A percentile compares a stretch with the other conserved stretches of the same genome.
Evolutionary conservation across 805 yeast genomes (phyloP).

Genomic region (Metschnikowia anglica): DNA sequence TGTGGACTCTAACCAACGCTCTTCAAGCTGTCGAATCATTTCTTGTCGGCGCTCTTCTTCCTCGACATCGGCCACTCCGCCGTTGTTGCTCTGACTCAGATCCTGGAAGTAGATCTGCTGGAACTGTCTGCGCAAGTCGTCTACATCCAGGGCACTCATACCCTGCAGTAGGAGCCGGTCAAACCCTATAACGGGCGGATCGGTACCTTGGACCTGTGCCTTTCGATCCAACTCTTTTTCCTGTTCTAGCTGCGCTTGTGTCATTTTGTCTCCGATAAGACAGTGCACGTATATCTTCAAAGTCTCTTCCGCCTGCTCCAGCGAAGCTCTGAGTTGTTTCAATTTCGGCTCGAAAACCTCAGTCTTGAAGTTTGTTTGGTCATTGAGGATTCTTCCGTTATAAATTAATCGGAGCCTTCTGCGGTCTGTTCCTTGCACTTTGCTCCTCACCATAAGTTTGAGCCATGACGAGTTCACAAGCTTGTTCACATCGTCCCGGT

Average conservation of each 20-base stretch:
- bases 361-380: slow-evolving; percentile 51
- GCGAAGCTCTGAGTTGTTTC: slow-evolving; percentile 12
- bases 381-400: slow-evolving; percentile 64
- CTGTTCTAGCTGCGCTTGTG: slow-evolving; percentile 51
- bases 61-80: slow-evolving; percentile 37
- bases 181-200: slow-evolving; percentile 77
- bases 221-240: slow-evolving; percentile 58
- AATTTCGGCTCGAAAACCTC: slow-evolving; percentile 44
- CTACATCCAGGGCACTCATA: slow-evolving; percentile 73
- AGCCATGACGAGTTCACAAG: slow-evolving; percentile 33
- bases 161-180: slow-evolving; percentile 84
- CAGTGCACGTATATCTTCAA: slow-evolving; percentile 68
- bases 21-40: slow-evolving; percentile 66
- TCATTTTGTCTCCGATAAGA: slow-evolving; percentile 66
- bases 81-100: slow-evolving; percentile 20
- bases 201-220: slow-evolving; percentile 48
- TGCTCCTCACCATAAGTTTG: slow-evolving; percentile 30
- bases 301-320: slow-evolving; percentile 15
- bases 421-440: slow-evolving; percentile 16
- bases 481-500: slow-evolving; percentile 32
- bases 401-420: slow-evolving; percentile 63
- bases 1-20: slow-evolving; percentile 83
- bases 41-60: slow-evolving; percentile 42
- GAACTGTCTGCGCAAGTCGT: slow-evolving; percentile 72
- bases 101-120: slow-evolving; percentile 59